phyloP scores from a whole-genome alignment of 306 rosid genomes.

The Chamaecrista fasciculata region DNA sequence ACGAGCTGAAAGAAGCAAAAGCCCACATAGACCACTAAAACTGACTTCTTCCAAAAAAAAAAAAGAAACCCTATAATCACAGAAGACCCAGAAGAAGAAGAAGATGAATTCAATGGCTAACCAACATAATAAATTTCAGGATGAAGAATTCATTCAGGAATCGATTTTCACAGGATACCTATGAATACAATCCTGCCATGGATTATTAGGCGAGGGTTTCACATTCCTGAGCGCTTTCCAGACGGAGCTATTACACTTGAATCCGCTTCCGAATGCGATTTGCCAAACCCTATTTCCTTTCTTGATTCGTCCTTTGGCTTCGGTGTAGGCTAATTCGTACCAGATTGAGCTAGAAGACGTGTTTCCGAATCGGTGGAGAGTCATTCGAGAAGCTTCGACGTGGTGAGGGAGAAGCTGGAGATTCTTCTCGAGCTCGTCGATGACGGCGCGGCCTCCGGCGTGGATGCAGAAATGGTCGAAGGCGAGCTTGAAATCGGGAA shows the following conservation, averaged over 20 bases:
- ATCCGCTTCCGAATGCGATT: slow-evolving; percentile 64
- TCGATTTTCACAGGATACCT: slow-evolving; percentile 44
- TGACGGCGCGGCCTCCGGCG: slow-evolving; percentile 66
- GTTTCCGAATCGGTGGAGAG: slow-evolving; percentile 62
- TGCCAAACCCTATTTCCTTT: slow-evolving; percentile 61
- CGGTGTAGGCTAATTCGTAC: slow-evolving; percentile 65
- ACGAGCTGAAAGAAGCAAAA: too few relatives aligned
- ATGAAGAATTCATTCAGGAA: too few relatives aligned
- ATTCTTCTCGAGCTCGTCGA: slow-evolving; percentile 68
- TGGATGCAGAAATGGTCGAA: slow-evolving; percentile 66
- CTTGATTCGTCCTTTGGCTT: slow-evolving; percentile 57
- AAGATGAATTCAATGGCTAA: too few relatives aligned
- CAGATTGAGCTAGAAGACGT: slow-evolving; percentile 68
- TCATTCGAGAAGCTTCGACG: slow-evolving; percentile 62
- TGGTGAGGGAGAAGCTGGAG: slow-evolving; percentile 49
- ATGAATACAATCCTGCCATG: slow-evolving; percentile 63
- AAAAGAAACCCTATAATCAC: too few relatives aligned
- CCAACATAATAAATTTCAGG: too few relatives aligned
- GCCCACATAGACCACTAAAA: too few relatives aligned
- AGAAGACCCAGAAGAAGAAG: too few relatives aligned
- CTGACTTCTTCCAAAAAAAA: too few relatives aligned
- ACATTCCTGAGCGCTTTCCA: slow-evolving; percentile 57
- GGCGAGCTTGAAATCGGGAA: slow-evolving; percentile 66
- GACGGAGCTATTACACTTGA: slow-evolving; percentile 68
- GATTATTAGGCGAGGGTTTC: slow-evolving; percentile 42